Conservation (phyloP, 345 rosid genomes). For the Aquilaria yunnanensis region DNA sequence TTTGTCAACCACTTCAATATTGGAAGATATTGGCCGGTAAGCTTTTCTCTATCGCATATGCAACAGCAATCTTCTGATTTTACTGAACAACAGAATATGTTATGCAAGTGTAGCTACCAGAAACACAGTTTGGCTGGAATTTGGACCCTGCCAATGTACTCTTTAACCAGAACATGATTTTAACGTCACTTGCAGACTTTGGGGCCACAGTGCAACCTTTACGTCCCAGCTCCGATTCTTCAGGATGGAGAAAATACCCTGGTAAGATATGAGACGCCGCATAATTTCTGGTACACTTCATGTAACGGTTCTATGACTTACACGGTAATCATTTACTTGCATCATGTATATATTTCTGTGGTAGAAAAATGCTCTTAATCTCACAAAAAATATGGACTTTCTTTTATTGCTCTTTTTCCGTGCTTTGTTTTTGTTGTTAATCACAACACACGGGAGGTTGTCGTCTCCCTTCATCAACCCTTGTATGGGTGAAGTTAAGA, state of each 20-base stretch:
- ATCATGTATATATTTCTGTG: background rate
- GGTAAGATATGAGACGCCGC: conserved; percentile 27
- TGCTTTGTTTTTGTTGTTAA: no score
- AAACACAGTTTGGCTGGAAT: no score
- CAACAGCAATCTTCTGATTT: no score
- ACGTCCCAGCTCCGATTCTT: conserved; percentile 75
- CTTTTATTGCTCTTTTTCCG: no score
- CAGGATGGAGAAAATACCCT: conserved; percentile 49
- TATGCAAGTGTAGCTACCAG: no score
- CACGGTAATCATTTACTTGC: background rate
- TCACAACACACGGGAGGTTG: no score
- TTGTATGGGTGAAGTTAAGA: background rate
- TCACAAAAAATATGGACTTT: no score
- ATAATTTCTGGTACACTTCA: background rate
- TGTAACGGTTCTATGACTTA: background rate
- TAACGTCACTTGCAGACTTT: conserved; percentile 38
- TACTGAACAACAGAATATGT: no score
- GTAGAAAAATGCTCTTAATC: no score
- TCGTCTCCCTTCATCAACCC: background rate
- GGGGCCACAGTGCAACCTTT: conserved; percentile 89
- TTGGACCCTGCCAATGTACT: background rate
- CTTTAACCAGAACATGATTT: no score
- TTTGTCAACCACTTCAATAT: conserved; percentile 72
- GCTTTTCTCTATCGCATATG: background rate
- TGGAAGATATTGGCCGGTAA: conserved; percentile 96